phyloP scores from a whole-genome alignment of 179 eudicot species.

The Heliamphora pulchella region DNA sequence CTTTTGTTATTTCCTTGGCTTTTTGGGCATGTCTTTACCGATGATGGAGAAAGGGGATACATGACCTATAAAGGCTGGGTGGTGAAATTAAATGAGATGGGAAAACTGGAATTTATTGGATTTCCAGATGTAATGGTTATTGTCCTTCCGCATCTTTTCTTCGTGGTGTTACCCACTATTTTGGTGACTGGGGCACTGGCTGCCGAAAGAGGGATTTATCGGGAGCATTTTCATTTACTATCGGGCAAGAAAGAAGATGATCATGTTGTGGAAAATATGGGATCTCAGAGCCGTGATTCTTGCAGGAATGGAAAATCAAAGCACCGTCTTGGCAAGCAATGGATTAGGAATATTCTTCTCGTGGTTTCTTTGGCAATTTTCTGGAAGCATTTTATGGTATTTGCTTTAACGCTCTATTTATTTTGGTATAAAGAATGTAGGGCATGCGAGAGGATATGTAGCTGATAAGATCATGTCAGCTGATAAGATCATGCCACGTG shows the following conservation, averaged over 20 bases:
- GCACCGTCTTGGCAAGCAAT: constrained; percentile 28
- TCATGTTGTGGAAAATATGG: constrained; percentile 11
- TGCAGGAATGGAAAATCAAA: constrained; percentile 15
- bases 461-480: not conserved
- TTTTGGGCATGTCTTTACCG: constrained; percentile 58
- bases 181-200: constrained; percentile 40
- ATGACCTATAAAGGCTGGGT: constrained; percentile 93
- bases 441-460: not conserved
- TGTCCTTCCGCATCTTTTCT: constrained; percentile 66
- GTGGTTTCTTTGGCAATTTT: constrained; percentile 49
- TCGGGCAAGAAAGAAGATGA: constrained; percentile 81
- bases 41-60: constrained; percentile 50
- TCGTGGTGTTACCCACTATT: constrained; percentile 64
- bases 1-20: constrained; percentile 85
- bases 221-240: constrained; percentile 37
- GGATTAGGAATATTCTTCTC: constrained; percentile 55
- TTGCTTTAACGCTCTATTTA: constrained; percentile 5
- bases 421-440: constrained; percentile 7
- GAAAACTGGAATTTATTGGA: constrained; percentile 45
- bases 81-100: constrained; percentile 23
- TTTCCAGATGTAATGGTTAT: constrained; percentile 85
- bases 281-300: constrained; percentile 7
- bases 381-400: constrained; percentile 73
- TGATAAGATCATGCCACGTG: not conserved
- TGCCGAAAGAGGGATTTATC: constrained; percentile 54